Conservation (phyloP, 2,329 filamentous ascomycete genomes). For the Aureobasidium namibiae region DNA sequence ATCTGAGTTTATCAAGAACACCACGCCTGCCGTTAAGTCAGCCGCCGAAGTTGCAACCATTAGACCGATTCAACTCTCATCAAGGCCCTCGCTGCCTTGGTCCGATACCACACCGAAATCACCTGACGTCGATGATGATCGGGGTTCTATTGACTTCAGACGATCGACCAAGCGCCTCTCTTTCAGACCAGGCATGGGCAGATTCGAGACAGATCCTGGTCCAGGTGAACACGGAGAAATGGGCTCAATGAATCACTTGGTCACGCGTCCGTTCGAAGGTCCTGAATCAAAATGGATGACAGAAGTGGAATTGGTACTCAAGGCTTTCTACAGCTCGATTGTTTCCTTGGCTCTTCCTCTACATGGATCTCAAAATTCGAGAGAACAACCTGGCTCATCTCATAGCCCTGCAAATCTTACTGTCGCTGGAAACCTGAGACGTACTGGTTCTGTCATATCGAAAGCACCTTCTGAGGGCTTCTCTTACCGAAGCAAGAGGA, state of each 20-base stretch:
- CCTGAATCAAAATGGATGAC: constrained; percentile 73
- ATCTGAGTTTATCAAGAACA: constrained; percentile 92
- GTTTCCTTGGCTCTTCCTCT: constrained; percentile 78
- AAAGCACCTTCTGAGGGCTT: constrained; percentile 82
- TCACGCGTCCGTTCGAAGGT: constrained; percentile 69
- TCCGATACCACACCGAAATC: constrained; percentile 20
- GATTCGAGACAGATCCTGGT: constrained; percentile 19
- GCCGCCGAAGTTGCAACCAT: constrained; percentile 44
- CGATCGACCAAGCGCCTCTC: constrained; percentile 34
- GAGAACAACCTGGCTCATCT: constrained; percentile 14
- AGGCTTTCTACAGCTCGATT: constrained; percentile 86
- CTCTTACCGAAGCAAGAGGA: constrained; percentile 59
- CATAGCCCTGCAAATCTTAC: constrained; percentile 43
- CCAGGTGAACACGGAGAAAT: neutral
- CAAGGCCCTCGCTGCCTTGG: constrained; percentile 25
- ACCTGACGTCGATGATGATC: constrained; percentile 23
- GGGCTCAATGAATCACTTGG: constrained; percentile 64
- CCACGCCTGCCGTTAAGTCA: constrained; percentile 76
- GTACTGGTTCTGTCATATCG: constrained; percentile 83
- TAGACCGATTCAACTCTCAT: constrained; percentile 15
- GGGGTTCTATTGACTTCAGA: constrained; percentile 27
- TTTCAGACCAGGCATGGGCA: constrained; percentile 30
- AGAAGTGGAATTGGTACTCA: constrained; percentile 83
- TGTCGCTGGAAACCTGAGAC: constrained; percentile 59
- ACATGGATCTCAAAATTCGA: constrained; percentile 57